Evolutionary conservation across 2,329 filamentous ascomycete genomes (phyloP).

Genomic region (Teratosphaeria nubilosa): DNA sequence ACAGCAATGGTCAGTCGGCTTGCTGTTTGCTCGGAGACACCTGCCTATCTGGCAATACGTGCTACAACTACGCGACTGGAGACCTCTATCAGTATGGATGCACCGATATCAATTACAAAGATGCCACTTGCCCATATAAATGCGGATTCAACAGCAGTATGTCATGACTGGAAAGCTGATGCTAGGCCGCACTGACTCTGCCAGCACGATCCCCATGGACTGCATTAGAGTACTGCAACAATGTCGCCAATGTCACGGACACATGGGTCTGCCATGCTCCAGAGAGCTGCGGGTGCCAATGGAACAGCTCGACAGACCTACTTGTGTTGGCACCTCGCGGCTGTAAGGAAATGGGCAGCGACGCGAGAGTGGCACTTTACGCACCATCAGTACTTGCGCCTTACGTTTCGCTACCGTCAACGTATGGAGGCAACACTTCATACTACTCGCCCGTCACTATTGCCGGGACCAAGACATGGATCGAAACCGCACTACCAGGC

Average conservation of each 20-base stretch:
- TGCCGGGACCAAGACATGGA: slow-evolving; percentile 15
- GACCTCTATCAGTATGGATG: slow-evolving; percentile 24
- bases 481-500: slow-evolving; percentile 12
- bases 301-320: slow-evolving; percentile 12
- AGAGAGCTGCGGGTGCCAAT: slow-evolving; percentile 22
- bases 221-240: slow-evolving; percentile 18
- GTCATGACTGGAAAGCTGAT: not conserved
- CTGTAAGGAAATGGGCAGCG: slow-evolving; percentile 21
- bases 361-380: slow-evolving; percentile 21
- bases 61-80: slow-evolving; percentile 19
- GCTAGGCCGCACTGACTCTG: not conserved
- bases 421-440: slow-evolving; percentile 15
- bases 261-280: slow-evolving; percentile 23
- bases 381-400: slow-evolving; percentile 18
- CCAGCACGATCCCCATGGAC: slow-evolving; percentile 21
- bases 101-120: slow-evolving; percentile 21
- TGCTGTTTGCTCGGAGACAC: slow-evolving; percentile 21
- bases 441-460: slow-evolving; percentile 16
- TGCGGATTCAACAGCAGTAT: slow-evolving; percentile 20
- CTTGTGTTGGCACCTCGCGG: slow-evolving; percentile 13
- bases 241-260: slow-evolving; percentile 13
- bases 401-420: slow-evolving; percentile 19
- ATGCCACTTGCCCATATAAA: slow-evolving; percentile 20
- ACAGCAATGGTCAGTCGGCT: slow-evolving; percentile 13
- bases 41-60: slow-evolving; percentile 20